Evolutionary conservation across 2,329 filamentous ascomycete genomes (phyloP), one percentile per base, ranked within the genome.

Genomic region (Cryphonectria nitschkei): DNA sequence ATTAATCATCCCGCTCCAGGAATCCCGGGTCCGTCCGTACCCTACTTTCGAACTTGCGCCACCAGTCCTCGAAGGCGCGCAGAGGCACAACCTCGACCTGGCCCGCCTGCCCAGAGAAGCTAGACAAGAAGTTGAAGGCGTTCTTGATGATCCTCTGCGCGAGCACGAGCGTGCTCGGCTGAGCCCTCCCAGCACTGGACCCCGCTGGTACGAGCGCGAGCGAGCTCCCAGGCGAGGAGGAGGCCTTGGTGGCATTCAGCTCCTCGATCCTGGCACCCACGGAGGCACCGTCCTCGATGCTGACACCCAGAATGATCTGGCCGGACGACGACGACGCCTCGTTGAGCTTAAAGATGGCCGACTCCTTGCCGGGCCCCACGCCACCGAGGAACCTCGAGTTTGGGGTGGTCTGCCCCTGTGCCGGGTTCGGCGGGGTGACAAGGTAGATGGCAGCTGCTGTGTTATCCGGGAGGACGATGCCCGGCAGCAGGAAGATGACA

Each of bases 1-100:
- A 61, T 52, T 67, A 74, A 39, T 77, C 76, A 60, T 76, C 76
- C 76, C 91, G 89, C 81, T 98, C 95, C 75, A 99, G 83, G 79
- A 99, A 99, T 8, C 89, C 88, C 0, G 96, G 95, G 82, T 99
- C 96, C 74, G 89, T 87, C 76, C 95, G 91, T 54, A 99, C 88
- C 78, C 90, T 91, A 73, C 89, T 88, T 84, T 99, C 95, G 82
- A 99, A 99, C 82, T 98, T 98, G 72, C 86, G 88, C 96, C 97
- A 99, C 96, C 97, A 99, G 71, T 97, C 94, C 82, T 97, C 92
- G 80, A 99, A 99, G 6, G 93, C 93, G 82, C 93, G 96, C 74
- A 99, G 82, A n/a, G 96, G 95, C 34, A 99, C 93, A 16, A 97
- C 92, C 79, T 98, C 95, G 62, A 92, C 88, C 37, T 84, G 82